Percentiles rank a stretch among this genome's conserved stretches.
These are phyloP conservation scores for Cadophora sp. DNA, from an alignment of 2,329 filamentous ascomycete genomes.

Conservation along the genomic window DNA sequence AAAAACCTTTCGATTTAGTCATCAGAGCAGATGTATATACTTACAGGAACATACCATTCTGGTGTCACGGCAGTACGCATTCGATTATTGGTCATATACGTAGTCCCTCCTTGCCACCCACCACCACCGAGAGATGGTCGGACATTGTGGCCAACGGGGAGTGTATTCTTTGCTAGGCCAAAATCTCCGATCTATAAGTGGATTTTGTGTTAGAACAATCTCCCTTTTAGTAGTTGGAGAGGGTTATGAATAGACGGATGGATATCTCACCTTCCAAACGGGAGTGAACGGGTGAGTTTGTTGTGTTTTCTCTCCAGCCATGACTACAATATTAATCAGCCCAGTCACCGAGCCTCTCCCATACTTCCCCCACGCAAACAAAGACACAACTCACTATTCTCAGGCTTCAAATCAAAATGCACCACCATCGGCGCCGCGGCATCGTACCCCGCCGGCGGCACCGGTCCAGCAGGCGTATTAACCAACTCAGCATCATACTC, in stretches of 20 bases:
- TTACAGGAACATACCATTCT: slow-evolving; percentile 12
- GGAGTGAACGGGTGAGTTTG: not conserved
- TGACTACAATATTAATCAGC: not conserved
- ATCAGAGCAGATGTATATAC: not conserved
- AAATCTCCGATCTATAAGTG: slow-evolving; percentile 15
- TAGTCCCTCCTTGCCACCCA: not conserved
- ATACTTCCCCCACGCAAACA: no score
- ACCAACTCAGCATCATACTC: slow-evolving; percentile 8
- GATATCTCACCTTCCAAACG: slow-evolving; percentile 8
- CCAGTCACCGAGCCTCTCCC: not conserved
- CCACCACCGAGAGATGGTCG: not conserved
- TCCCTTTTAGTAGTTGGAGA: no score
- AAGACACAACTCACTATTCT: slow-evolving; percentile 19
- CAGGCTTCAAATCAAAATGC: slow-evolving; percentile 24
- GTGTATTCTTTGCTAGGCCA: not conserved
- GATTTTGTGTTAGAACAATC: no score
- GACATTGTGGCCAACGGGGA: not conserved
- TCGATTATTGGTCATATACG: not conserved
- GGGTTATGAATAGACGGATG: not conserved
- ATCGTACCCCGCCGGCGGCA: not conserved
- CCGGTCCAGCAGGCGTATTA: not conserved
- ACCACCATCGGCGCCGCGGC: not conserved
- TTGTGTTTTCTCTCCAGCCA: not conserved
- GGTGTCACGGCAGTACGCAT: not conserved
- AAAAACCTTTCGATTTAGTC: not conserved